Base-by-base conservation (phyloP, 2,329 filamentous ascomycete genomes). In the Fusarium verrucosum region DNA sequence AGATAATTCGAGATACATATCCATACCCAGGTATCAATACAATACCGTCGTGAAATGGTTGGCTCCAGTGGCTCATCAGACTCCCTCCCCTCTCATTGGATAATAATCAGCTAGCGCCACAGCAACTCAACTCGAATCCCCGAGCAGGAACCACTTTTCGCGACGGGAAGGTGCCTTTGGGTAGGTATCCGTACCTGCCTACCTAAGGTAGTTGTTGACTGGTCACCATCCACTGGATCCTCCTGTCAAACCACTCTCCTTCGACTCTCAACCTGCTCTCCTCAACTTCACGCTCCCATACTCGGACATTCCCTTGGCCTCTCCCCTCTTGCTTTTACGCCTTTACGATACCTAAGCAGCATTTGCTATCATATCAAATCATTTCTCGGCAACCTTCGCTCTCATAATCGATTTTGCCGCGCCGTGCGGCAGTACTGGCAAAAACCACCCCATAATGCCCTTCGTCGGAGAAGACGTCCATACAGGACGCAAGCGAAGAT, bases 401-500 rank as follows among this genome's bases (percentile, higher is more conserved):
- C 11, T 28, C 38, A 32, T 37, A 41, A 13, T 20, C 26, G n/a
- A 50, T 16, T 44, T 68, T 59, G 45, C 55, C 58, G 33, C 49
- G 66, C 55, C 43, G 56, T 55, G 47, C 49, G 40, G 56, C 62
- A 65, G 46, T 42, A 47, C 45, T 49, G 63, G 45, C 63, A 59
- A 63, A 46, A 46, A 54, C 37, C 57, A 57, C 53, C 40, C 49
- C 53, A 73, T 51, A 33, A 78, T 78, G 77, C 77, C 76, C 19
- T 78, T 72, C 43, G 75, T 78, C 50, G 71, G 71, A 52, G 66
- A 73, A 50, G 74, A 74, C 64, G 59, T 60, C 53, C 62, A 65
- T 10, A 70, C 77, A 30, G 77, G 77, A 33, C 70, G 72, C 43
- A 78, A 78, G 54, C 74, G 76, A 58, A 71, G 75, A 66, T 70